Percentiles rank a stretch among this genome's conserved stretches.
Evolutionary conservation across 192 early-diverging fungal genomes (phyloP).

Genomic region (Gorgonomyces haynaldii): DNA sequence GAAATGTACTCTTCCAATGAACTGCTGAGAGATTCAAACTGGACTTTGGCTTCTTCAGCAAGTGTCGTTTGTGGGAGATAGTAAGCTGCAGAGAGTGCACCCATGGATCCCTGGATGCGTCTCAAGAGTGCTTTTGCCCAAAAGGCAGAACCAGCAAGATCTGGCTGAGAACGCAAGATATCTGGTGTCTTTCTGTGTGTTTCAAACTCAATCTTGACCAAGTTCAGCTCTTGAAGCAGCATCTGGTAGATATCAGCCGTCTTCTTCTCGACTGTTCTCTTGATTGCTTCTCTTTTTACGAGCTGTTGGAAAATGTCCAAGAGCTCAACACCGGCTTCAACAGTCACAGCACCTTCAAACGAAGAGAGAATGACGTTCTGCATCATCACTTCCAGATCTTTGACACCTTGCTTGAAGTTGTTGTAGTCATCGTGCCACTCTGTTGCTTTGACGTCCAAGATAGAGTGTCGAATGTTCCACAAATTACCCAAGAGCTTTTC

Average conservation of each 20-base stretch:
- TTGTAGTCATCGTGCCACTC: constrained; percentile 59
- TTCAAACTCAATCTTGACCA: constrained; percentile 52
- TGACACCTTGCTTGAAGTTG: constrained; percentile 54
- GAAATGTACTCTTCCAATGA: constrained; percentile 51
- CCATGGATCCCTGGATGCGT: constrained; percentile 31
- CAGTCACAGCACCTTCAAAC: constrained; percentile 42
- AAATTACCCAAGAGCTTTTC: constrained; percentile 36
- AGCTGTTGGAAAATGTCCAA: constrained; percentile 52
- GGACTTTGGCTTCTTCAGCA: constrained; percentile 38
- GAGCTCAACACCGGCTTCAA: constrained; percentile 45
- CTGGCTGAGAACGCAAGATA: constrained; percentile 43
- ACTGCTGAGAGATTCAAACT: constrained; percentile 36
- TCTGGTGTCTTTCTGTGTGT: constrained; percentile 41
- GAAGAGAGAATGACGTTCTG: constrained; percentile 51
- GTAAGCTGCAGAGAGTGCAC: constrained; percentile 31
- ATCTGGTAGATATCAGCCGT: constrained; percentile 44
- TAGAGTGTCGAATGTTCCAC: constrained; percentile 46
- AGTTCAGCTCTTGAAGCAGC: constrained; percentile 44
- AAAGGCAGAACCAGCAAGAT: constrained; percentile 45
- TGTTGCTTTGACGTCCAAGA: constrained; percentile 54
- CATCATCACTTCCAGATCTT: constrained; percentile 57
- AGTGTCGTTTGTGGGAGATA: constrained; percentile 42
- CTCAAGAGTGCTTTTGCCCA: constrained; percentile 48
- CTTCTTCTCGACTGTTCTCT: constrained; percentile 52
- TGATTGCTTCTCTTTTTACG: constrained; percentile 55